Percentiles rank a stretch among this genome's conserved stretches.
phyloP scores from a whole-genome alignment of 805 yeast genomes.

The Komagataella ulmi region DNA sequence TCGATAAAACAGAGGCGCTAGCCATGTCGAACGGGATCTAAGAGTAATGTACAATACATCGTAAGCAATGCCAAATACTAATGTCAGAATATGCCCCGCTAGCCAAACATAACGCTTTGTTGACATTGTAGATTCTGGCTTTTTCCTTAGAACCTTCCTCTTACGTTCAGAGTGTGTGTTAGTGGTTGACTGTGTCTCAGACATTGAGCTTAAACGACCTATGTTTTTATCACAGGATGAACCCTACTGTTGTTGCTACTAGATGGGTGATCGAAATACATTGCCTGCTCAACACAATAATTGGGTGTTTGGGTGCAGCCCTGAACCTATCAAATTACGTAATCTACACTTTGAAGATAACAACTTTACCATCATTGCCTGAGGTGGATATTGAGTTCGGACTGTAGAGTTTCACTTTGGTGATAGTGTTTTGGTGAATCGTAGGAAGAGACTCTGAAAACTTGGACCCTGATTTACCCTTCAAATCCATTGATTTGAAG shows the following conservation, averaged over 20 bases:
- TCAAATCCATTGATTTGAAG: slow-evolving; percentile 91
- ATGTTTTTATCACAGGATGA: no score
- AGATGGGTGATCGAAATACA: not conserved
- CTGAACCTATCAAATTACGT: not conserved
- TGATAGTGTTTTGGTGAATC: slow-evolving; percentile 84
- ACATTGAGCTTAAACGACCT: not conserved
- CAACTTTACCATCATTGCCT: slow-evolving; percentile 89
- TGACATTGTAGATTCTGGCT: slow-evolving; percentile 19
- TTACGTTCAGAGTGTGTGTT: slow-evolving; percentile 6
- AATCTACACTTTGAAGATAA: slow-evolving; percentile 44
- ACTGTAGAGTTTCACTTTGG: slow-evolving; percentile 41
- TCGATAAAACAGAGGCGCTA: slow-evolving; percentile 40
- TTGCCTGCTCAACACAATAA: not conserved
- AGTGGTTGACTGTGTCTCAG: not conserved
- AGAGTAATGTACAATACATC: slow-evolving; percentile 18
- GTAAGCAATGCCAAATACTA: slow-evolving; percentile 28
- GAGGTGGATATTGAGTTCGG: slow-evolving; percentile 44
- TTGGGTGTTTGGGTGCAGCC: not conserved
- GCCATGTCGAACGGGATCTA: slow-evolving; percentile 23
- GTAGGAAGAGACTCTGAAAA: slow-evolving; percentile 45
- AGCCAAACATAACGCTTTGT: slow-evolving; percentile 39
- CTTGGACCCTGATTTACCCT: slow-evolving; percentile 51
- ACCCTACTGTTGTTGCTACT: not conserved
- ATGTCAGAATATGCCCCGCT: slow-evolving; percentile 35
- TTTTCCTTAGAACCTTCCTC: slow-evolving; percentile 22